Conservation (phyloP, 441 rosid genomes). For the Syzygium syzygioides region DNA sequence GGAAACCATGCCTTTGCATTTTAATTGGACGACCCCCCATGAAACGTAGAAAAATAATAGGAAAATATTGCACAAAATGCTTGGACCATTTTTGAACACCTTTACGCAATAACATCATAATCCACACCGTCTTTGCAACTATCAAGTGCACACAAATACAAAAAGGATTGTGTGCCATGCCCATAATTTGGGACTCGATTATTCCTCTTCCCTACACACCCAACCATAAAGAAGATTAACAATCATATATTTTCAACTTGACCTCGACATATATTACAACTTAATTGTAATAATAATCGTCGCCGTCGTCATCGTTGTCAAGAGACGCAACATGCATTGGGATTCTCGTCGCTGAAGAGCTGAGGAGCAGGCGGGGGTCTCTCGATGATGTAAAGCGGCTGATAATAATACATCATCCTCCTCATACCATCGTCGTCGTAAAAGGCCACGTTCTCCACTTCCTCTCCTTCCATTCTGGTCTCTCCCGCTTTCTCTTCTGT, state of each 20-base stretch:
- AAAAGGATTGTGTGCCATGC: background rate
- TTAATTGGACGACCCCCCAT: background rate
- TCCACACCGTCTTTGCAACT: background rate
- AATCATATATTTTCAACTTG: background rate
- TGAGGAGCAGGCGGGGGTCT: constrained; percentile 70
- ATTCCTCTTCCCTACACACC: background rate
- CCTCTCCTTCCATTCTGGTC: background rate
- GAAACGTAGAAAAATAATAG: background rate
- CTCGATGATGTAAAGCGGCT: constrained; percentile 58
- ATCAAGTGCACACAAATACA: background rate
- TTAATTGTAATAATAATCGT: background rate
- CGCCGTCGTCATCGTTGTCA: background rate
- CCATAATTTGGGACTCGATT: background rate
- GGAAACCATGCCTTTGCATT: background rate
- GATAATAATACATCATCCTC: constrained; percentile 55
- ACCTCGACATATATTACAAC: background rate
- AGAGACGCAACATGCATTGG: background rate
- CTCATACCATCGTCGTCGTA: constrained; percentile 48
- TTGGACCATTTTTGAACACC: background rate
- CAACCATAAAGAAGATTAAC: background rate
- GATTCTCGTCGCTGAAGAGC: constrained; percentile 1
- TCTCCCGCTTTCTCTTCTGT: background rate
- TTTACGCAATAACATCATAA: background rate
- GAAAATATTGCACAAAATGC: background rate
- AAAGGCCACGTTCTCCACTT: background rate